phyloP scores from a whole-genome alignment of 805 yeast genomes.

The Kodamaea neixiangensis region DNA sequence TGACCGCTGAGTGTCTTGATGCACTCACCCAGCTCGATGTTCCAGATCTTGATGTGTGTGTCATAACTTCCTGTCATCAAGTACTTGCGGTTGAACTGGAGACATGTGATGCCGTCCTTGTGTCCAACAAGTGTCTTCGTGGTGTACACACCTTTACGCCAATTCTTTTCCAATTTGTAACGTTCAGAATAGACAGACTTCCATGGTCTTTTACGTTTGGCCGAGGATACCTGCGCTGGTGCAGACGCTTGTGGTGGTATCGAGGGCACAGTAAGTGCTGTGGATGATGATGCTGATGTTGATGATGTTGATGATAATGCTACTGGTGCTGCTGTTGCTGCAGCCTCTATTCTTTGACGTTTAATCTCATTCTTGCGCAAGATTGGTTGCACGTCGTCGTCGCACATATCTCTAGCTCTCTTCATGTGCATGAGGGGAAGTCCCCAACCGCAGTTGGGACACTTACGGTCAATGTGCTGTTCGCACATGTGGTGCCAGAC shows the following conservation, averaged over 20 bases:
- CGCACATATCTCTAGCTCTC: conserved; percentile 54
- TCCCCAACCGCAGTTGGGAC: conserved; percentile 99
- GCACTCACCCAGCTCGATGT: conserved; percentile 73
- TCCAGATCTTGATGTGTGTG: conserved; percentile 91
- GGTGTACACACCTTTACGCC: conserved; percentile 81
- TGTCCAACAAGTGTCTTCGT: conserved; percentile 75
- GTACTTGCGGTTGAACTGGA: conserved; percentile 75
- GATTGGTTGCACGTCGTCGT: conserved; percentile 18
- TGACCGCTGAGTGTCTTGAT: conserved; percentile 85
- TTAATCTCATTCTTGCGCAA: conserved; percentile 8
- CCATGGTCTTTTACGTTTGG: conserved; percentile 71
- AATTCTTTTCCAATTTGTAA: conserved; percentile 86
- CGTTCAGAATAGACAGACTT: conserved; percentile 91
- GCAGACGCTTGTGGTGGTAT: background rate
- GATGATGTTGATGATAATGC: background rate
- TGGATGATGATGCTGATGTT: background rate
- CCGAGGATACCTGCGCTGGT: conserved; percentile 8
- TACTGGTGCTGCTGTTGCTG: conserved; percentile 4
- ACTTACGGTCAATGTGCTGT: conserved; percentile 95
- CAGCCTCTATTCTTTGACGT: conserved; percentile 12
- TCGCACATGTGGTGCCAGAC: conserved; percentile 99
- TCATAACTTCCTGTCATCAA: conserved; percentile 93
- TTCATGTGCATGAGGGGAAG: conserved; percentile 91
- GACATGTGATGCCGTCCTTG: conserved; percentile 82
- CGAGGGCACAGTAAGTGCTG: background rate